A percentile compares a stretch with the other conserved stretches of the same genome.
Conservation (phyloP, 78 protist genomes). For the Tieghemostelium lacteum region DNA sequence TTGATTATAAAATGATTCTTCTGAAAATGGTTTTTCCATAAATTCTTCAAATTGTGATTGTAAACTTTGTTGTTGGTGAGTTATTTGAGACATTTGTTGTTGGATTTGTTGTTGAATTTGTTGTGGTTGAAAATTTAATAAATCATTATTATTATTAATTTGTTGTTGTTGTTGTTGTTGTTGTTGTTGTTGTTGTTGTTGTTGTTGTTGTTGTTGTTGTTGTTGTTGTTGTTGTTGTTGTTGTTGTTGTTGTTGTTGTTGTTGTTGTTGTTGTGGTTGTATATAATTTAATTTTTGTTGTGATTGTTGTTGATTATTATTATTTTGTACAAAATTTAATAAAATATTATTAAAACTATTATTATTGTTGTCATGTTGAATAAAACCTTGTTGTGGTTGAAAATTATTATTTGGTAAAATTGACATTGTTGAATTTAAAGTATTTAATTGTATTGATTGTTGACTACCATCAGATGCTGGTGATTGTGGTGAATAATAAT, state of each 20-base stretch:
- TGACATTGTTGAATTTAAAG: conserved; percentile 3
- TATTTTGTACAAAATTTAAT: conserved; percentile 14
- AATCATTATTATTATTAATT: not conserved
- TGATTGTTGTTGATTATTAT: not conserved
- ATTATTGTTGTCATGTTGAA: not conserved
- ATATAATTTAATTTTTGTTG: not conserved
- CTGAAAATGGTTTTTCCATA: conserved; percentile 33
- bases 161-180: not conserved
- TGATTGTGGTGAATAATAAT: not conserved
- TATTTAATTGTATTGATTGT: not conserved
- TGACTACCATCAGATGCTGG: not conserved
- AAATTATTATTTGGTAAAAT: not conserved
- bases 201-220: not conserved
- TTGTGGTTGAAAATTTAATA: not conserved
- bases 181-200: not conserved
- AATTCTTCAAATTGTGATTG: not conserved
- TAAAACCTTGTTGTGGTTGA: not conserved
- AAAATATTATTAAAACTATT: not conserved
- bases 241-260: conserved; percentile 6
- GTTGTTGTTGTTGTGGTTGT: not conserved
- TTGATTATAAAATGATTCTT: conserved; percentile 14
- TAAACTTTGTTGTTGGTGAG: conserved; percentile 1
- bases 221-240: not conserved
- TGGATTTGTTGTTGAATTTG: not conserved
- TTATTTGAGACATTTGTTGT: not conserved